Base-by-base conservation (phyloP, 805 yeast genomes). In the Pachysolen tannophilus region DNA sequence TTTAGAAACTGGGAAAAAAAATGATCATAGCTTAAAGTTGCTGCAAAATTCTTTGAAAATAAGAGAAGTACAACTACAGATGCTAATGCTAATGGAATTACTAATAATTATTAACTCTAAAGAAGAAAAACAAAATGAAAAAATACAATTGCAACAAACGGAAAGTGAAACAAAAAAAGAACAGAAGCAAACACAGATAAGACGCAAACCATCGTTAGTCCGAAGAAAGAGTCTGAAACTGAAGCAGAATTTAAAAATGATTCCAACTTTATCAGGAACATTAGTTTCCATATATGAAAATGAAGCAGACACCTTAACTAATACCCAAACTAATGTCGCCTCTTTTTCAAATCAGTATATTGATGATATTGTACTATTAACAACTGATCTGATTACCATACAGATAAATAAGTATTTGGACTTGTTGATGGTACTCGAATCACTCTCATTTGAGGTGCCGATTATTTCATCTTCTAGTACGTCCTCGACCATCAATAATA, bases 151-250 rank as follows among this genome's bases (percentile, higher is more conserved):
- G n/a, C n/a, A n/a, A n/a, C n/a, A n/a, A n/a, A n/a, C n/a, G n/a
- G n/a, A n/a, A n/a, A n/a, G n/a, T n/a, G 19, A 28, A 16, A 8
- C 15, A 6, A 21, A 20, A 15, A 37, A 37, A 26, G n/a, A n/a
- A n/a, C n/a, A n/a, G n/a, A n/a, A n/a, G n/a, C n/a, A n/a, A n/a
- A n/a, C n/a, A n/a, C n/a, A n/a, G n/a, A n/a, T n/a, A n/a, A n/a
- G n/a, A n/a, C n/a, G n/a, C n/a, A 36, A 32, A 24, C 32, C 34
- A n/a, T 32, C 35, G 13, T 36, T 36, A 30, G 40, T 37, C 28
- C 24, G 40, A 13, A 37, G 26, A 16, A 37, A 33, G 34, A 37
- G 29, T 19, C 32, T 29, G 20, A 37, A 37, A 25, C 32, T 29
- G 20, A 37, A 37, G 28, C 10, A 23, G 13, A 23, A 11, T 11